phyloP scores from a whole-genome alignment of 2,329 filamentous ascomycete species.

The Mariannaea sp. region DNA sequence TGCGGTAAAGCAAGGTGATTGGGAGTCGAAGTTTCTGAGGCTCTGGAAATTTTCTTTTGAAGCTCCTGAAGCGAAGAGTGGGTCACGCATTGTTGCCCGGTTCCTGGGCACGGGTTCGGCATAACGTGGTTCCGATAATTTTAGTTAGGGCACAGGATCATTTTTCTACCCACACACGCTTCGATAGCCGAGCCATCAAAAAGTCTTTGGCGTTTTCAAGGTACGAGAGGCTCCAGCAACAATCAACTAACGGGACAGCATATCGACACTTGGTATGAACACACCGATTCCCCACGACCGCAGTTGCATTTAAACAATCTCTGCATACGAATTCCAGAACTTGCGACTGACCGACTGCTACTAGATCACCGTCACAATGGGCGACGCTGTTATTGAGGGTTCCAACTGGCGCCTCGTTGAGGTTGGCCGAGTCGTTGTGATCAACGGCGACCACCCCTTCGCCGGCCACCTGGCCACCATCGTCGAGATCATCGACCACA shows the following conservation, averaged over 20 bases:
- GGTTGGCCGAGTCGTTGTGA: slow-evolving; percentile 95
- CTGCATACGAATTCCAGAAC: slow-evolving; percentile 34
- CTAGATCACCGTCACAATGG: slow-evolving; percentile 73
- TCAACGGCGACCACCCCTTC: slow-evolving; percentile 78
- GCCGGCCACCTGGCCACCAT: slow-evolving; percentile 88
- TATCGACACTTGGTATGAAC: slow-evolving; percentile 48
- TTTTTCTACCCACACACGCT: slow-evolving; percentile 48
- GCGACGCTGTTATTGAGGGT: slow-evolving; percentile 80
- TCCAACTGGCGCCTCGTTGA: slow-evolving; percentile 95
- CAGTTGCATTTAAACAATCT: slow-evolving; percentile 33
- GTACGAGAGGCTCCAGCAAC: slow-evolving; percentile 44
- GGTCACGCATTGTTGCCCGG: slow-evolving; percentile 23
- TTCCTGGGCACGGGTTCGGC: slow-evolving; percentile 25
- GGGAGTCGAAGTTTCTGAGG: neutral
- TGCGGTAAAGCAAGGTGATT: slow-evolving; percentile 1
- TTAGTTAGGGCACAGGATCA: slow-evolving; percentile 50
- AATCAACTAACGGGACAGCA: slow-evolving; percentile 47
- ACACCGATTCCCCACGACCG: slow-evolving; percentile 37
- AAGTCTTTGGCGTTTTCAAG: slow-evolving; percentile 48
- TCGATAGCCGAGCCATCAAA: slow-evolving; percentile 47
- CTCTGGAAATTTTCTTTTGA: slow-evolving; percentile 35
- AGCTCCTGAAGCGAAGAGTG: slow-evolving; percentile 27
- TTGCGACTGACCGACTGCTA: slow-evolving; percentile 42
- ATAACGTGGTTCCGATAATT: slow-evolving; percentile 40
- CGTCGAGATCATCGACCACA: slow-evolving; percentile 99